Evolutionary conservation across 2,329 filamentous ascomycete species (phyloP).

Genomic region (Fusarium sp.): DNA sequence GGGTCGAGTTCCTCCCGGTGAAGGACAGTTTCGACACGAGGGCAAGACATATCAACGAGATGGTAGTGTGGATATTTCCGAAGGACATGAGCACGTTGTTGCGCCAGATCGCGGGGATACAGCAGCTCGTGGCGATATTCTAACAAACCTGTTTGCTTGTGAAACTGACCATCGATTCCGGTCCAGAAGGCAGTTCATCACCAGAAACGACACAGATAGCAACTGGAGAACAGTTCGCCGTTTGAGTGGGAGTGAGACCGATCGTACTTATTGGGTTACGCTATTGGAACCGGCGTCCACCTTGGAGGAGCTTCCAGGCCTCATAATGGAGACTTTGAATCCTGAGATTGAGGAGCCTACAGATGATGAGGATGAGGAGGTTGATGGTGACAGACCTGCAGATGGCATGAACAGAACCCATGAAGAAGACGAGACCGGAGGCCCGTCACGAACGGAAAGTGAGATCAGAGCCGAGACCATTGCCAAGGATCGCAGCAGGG

Average conservation of each 20-base stretch:
- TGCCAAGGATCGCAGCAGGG: conserved; percentile 48
- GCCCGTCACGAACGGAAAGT: conserved; percentile 51
- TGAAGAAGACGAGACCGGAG: conserved; percentile 43
- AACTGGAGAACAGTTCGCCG: conserved; percentile 50
- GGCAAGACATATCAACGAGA: conserved; percentile 72
- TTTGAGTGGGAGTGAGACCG: conserved; percentile 44
- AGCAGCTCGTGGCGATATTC: conserved; percentile 67
- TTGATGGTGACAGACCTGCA: conserved; percentile 31
- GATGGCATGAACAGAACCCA: conserved; percentile 40
- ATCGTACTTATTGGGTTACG: conserved; percentile 55
- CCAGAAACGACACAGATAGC: conserved; percentile 46
- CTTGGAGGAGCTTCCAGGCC: conserved; percentile 54
- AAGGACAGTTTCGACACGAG: conserved; percentile 65
- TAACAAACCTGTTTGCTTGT: conserved; percentile 62
- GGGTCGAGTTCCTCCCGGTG: conserved; percentile 71
- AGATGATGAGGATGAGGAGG: conserved; percentile 44
- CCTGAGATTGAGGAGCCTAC: conserved; percentile 43
- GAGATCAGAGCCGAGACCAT: conserved; percentile 53
- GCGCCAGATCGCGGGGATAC: conserved; percentile 69
- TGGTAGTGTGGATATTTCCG: conserved; percentile 71
- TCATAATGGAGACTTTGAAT: conserved; percentile 49
- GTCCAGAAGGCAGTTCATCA: conserved; percentile 43
- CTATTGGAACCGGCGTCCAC: conserved; percentile 58
- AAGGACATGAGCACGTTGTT: conserved; percentile 66
- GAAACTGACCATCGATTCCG: conserved; percentile 45